Evolutionary conservation across 2,329 filamentous ascomycete species (phyloP).

Genomic region (Fusarium drepaniforme): DNA sequence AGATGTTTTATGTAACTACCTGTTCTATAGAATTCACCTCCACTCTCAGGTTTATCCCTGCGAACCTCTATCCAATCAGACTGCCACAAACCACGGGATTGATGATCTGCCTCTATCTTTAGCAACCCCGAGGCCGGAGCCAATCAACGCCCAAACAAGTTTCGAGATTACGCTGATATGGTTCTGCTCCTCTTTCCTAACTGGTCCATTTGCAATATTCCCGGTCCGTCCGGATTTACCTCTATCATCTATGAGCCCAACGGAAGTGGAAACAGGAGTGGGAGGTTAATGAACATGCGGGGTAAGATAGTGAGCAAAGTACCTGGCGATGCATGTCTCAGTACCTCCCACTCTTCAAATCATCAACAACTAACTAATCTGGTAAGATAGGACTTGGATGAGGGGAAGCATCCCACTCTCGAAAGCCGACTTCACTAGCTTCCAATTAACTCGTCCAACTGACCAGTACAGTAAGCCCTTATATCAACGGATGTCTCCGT

Average conservation of each 20-base stretch:
- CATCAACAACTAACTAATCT: not conserved
- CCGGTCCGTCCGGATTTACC: not conserved
- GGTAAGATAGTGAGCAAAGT: not conserved
- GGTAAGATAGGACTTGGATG: not conserved
- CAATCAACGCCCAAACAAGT: not conserved
- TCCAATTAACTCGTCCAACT: not conserved
- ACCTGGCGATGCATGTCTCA: not conserved
- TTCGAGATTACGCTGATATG: not conserved
- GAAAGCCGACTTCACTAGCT: not conserved
- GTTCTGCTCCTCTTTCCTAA: not conserved
- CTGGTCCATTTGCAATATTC: not conserved
- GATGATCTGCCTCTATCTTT: not conserved
- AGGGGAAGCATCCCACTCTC: slow-evolving; percentile 2
- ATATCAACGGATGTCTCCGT: not conserved
- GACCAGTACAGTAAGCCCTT: not conserved
- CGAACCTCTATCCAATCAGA: not conserved
- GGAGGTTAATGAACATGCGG: not conserved
- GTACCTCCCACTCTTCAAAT: not conserved
- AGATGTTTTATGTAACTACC: not conserved
- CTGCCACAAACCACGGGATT: not conserved
- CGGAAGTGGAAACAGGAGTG: not conserved
- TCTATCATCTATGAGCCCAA: not conserved
- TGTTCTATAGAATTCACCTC: not conserved
- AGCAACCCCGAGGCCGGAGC: not conserved
- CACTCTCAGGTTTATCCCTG: not conserved